Conservation (phyloP, 2,329 filamentous ascomycete genomes). For the Tolypocladium sp. region DNA sequence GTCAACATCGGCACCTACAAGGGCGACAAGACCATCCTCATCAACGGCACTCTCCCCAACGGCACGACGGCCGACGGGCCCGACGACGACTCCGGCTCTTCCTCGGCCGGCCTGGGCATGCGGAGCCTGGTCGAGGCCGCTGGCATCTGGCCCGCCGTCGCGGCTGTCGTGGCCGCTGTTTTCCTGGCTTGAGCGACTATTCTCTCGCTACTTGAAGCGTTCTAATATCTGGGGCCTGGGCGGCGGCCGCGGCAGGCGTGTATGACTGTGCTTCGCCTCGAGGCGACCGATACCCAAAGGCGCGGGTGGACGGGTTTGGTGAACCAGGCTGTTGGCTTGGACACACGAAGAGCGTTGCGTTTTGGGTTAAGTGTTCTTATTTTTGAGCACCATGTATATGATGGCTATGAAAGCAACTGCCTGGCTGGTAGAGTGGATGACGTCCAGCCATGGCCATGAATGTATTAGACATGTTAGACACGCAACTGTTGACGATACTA, state of each 20-base stretch:
- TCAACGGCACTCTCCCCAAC: slow-evolving; percentile 70
- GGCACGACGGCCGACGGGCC: slow-evolving; percentile 41
- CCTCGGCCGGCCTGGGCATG: slow-evolving; percentile 20
- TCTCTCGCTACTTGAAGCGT: background rate
- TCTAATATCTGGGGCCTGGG: background rate
- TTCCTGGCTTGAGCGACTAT: slow-evolving; percentile 26
- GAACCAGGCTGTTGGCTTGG: background rate
- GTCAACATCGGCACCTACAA: slow-evolving; percentile 43
- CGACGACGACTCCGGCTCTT: slow-evolving; percentile 21
- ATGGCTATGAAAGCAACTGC: background rate
- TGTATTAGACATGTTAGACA: background rate
- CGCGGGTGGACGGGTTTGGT: background rate
- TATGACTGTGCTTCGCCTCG: background rate
- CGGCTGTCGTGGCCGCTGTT: slow-evolving; percentile 33
- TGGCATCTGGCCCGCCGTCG: slow-evolving; percentile 42
- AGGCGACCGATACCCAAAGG: slow-evolving; percentile 1
- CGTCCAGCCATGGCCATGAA: background rate
- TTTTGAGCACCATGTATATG: background rate
- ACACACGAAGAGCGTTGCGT: background rate
- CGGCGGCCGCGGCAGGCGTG: background rate
- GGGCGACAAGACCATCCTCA: slow-evolving; percentile 45
- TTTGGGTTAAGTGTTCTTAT: background rate
- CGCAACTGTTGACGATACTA: background rate
- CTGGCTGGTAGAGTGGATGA: background rate
- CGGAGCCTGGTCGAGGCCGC: slow-evolving; percentile 23